A percentile compares a stretch with the other conserved stretches of the same genome.
These are phyloP conservation scores for Claviceps pusilla DNA, from an alignment of 2,329 filamentous ascomycete genomes.

Conservation along the genomic window DNA sequence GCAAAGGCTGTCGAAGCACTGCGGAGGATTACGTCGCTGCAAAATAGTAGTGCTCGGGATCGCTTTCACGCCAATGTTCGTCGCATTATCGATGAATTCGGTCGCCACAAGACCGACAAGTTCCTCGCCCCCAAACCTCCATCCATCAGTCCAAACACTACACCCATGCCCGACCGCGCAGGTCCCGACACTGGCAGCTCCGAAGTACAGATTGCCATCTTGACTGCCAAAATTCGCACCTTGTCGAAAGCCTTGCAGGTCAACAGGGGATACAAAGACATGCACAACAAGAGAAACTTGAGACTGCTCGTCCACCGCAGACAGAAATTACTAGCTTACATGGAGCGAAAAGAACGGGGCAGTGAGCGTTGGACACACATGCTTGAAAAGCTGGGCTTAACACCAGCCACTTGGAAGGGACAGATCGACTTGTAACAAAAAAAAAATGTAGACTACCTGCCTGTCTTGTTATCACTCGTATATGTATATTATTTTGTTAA, in stretches of 20 bases:
- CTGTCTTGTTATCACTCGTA: conserved; percentile 15
- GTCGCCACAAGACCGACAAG: conserved; percentile 74
- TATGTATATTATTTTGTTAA: conserved; percentile 32
- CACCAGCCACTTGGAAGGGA: conserved; percentile 75
- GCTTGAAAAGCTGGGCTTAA: conserved; percentile 70
- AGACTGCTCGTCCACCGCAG: conserved; percentile 72
- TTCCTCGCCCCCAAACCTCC: conserved; percentile 47
- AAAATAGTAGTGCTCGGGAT: conserved; percentile 65
- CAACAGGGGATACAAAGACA: conserved; percentile 63
- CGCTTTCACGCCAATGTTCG: conserved; percentile 67
- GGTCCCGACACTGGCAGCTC: conserved; percentile 88
- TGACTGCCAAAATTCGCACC: conserved; percentile 84
- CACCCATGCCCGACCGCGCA: conserved; percentile 40
- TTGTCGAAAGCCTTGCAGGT: conserved; percentile 57
- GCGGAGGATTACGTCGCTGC: conserved; percentile 60
- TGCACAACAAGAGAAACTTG: conserved; percentile 85
- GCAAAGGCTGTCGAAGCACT: conserved; percentile 60
- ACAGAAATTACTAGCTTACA: conserved; percentile 76
- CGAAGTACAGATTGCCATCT: conserved; percentile 92
- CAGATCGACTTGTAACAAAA: conserved; percentile 47
- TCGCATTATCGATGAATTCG: conserved; percentile 75
- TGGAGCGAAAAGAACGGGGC: conserved; percentile 79
- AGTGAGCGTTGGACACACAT: conserved; percentile 81
- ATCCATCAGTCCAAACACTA: conserved; percentile 25
- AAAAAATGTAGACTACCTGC: conserved; percentile 23